Conservation (phyloP, 2,329 filamentous ascomycete genomes). For the Colletotrichum filicis region DNA sequence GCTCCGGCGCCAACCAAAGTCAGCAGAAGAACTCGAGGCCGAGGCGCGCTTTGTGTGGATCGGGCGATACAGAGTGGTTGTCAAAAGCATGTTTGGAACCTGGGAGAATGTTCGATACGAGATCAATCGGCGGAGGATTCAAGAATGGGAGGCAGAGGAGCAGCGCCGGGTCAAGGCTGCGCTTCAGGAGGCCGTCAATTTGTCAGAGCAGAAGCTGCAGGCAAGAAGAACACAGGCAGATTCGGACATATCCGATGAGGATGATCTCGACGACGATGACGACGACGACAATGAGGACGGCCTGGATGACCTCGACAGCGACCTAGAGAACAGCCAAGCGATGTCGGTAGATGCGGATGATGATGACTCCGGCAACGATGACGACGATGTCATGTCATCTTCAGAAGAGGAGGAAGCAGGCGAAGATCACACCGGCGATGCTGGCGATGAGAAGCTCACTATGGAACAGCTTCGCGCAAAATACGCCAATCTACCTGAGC, state of each 20-base stretch:
- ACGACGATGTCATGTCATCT: constrained; percentile 66
- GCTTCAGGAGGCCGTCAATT: constrained; percentile 78
- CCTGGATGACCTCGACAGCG: constrained; percentile 46
- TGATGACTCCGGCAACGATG: constrained; percentile 53
- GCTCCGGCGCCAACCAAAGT: constrained; percentile 78
- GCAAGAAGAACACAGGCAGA: constrained; percentile 66
- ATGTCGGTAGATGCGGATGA: constrained; percentile 49
- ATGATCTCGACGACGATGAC: constrained; percentile 57
- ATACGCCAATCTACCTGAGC: constrained; percentile 71
- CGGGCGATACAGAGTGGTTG: constrained; percentile 77
- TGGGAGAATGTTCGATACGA: constrained; percentile 74
- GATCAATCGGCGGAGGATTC: constrained; percentile 68
- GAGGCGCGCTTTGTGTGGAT: constrained; percentile 78
- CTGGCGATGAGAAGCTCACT: constrained; percentile 73
- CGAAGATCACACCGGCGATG: constrained; percentile 46
- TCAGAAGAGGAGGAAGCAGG: constrained; percentile 72
- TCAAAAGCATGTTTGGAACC: constrained; percentile 65
- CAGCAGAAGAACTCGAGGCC: constrained; percentile 81
- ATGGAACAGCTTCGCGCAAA: constrained; percentile 76
- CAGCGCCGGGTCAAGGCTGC: constrained; percentile 74
- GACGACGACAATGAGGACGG: constrained; percentile 63
- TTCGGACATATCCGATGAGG: constrained; percentile 61
- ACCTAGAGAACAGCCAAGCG: constrained; percentile 52
- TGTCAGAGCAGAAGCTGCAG: constrained; percentile 76
- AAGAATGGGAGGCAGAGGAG: constrained; percentile 74